Evolutionary conservation across 2,329 filamentous ascomycete species (phyloP), one percentile per base, ranked within the genome.

Genomic region (Pyrenophora teres): DNA sequence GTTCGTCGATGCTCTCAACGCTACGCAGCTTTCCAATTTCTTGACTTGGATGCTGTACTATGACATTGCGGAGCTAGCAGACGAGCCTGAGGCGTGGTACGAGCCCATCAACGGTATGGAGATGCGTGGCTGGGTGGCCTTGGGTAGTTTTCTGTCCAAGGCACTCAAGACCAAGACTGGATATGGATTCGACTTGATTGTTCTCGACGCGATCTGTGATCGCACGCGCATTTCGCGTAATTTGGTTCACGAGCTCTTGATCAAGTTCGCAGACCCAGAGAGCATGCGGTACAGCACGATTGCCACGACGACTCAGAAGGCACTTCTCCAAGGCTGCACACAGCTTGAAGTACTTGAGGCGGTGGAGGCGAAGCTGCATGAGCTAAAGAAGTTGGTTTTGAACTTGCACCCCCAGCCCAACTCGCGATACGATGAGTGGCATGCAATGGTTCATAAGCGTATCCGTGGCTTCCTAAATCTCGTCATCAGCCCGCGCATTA

Each of bases 41-140:
- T 30, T 68, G 9, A 35, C 51, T 9, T 68, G 61, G 64, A 63
- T 60, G 38, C 31, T 67, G 10, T 63, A 63, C 45, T 56, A 63
- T 37, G 65, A 69, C 27, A 21, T 62, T 16, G 60, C 67, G 6
- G 52, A 62, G 23, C 41, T 62, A 21, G 61, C 63, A 18, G 54
- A 59, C 2, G 44, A 50, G 6, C 60, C 62, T 3, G 21, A 47
- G 2, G 10, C 35, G 19, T 68, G 61, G 63, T 67, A 61, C 42
- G 39, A 44, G 2, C 12, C 7, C 1, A 56, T 63, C 33, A 21
- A 48, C 9, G 23, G 47, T 0, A 57, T 60, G 56, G 54, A 65
- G 12, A 60, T 65, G 56, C 59, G 54, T 30, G 62, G 57, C 6
- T 68, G 65, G 64, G 49, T 68, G 16, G 56, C 56, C 5, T 19